These are phyloP conservation scores for Diutina catenulata DNA, from an alignment of 1,139 yeast genomes.

Conservation along the genomic window DNA sequence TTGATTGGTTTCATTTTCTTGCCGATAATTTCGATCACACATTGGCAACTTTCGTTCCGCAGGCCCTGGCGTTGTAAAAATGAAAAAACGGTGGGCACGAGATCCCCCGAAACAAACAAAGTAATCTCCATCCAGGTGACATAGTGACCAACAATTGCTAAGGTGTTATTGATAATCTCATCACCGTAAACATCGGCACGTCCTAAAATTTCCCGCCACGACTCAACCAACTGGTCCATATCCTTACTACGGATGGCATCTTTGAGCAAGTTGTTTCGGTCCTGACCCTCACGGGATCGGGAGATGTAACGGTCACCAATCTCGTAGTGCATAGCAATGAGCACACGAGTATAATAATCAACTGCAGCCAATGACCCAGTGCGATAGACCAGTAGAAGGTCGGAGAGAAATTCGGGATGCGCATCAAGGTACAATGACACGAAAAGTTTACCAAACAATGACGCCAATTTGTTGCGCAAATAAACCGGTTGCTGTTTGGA, in stretches of 20 bases:
- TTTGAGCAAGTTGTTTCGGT: conserved; percentile 61
- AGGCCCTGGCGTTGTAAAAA: conserved; percentile 32
- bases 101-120: conserved; percentile 58
- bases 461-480: conserved; percentile 71
- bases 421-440: conserved; percentile 49
- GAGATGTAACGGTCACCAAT: conserved; percentile 85
- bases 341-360: conserved; percentile 68
- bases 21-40: conserved; percentile 70
- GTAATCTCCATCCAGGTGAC: conserved; percentile 93
- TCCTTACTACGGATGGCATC: conserved; percentile 74
- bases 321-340: conserved; percentile 73
- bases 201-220: conserved; percentile 56
- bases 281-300: conserved; percentile 49
- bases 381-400: conserved; percentile 32
- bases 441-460: conserved; percentile 60
- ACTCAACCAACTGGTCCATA: conserved; percentile 50
- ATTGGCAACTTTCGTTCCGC: conserved; percentile 44
- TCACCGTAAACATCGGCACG: conserved; percentile 15
- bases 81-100: conserved; percentile 50
- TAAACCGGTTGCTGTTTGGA: conserved; percentile 41
- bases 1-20: conserved; percentile 90
- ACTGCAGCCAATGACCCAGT: conserved; percentile 31
- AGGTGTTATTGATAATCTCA: conserved; percentile 47
- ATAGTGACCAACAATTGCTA: conserved; percentile 70
- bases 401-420: conserved; percentile 61